Evolutionary conservation across 1,284 basidiomycete species (phyloP), one percentile per base, ranked within the genome.

Genomic region (Heliocybe sulcata): DNA sequence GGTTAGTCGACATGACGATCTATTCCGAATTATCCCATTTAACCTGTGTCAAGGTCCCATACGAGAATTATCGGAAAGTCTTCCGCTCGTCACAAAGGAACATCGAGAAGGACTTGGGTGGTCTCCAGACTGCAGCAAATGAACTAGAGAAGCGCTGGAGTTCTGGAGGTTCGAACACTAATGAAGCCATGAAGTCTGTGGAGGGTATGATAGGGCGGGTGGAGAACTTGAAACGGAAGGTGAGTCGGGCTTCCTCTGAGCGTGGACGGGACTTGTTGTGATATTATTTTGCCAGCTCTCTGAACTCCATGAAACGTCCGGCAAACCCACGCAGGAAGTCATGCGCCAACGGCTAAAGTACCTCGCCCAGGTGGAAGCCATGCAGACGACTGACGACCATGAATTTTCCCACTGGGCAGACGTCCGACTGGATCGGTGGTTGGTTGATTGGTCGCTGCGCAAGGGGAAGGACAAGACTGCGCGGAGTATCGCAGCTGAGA

Each of bases 371-470:
- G 65, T 91, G 1, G 87, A 92, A 63, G 69, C 69, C 23, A 65
- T 85, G 54, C 74, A 79, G 55, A 73, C 66, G 53, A 68, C 77
- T 9, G 77, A 70, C 54, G 75, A 77, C 54, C 75, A 81, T 6
- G 82, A 85, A 56, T 90, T 85, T 67, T 74, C 76, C 16, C 74
- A 82, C 48, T 96, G 92, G 92, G 82, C 85, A 16, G 84, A 90
- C 60, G 84, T 78, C 38, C 76, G 94, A 27, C 73, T 98, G 9
- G 89, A 95, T 64, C 74, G 96, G 58, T 97, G 95, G 85, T 75
- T 99, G 26, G 87, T 94, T 1, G 96, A 99, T 68, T 96, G 94
- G 85, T 82, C 90, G 48, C 74, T 98, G 42, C 77, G 94, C 26
- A 77, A 79, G 47, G 89, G 88, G 38, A 83, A 83, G 67, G 81